Evolutionary conservation across 202 grass and related monocot species (phyloP), one percentile per base, ranked within the genome.

Genomic region (Dendrocalamus latiflorus): DNA sequence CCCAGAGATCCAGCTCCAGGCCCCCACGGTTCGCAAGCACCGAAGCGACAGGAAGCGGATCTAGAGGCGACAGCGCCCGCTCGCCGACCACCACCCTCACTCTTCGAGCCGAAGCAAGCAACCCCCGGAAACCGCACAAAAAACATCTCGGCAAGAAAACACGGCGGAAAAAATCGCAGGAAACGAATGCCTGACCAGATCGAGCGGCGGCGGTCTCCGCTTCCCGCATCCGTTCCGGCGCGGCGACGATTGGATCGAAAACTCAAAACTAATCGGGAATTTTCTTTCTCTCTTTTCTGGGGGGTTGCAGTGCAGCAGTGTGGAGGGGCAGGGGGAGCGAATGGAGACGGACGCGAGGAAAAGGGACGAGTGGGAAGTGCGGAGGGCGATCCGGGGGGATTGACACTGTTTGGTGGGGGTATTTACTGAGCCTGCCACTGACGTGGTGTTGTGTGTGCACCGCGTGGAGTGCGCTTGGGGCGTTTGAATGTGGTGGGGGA

Each of bases 351-450:
- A 90, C 84, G 79, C 44, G 53, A 86, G 84, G 74, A 83, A 56
- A 86, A 79, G 74, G 88, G 53, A 39, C 68, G 83, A 69, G 74
- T 75, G 84, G 79, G 78, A 45, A 28, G 74, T 33, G 47, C n/a
- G 45, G 68, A 49, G 48, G 30, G 4, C 30, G 25, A 43, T 0
- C 0, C 22, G 2, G 33, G 6, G 11, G 28, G 74, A n/a, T 1
- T 60, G 86, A 11, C 89, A 91, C 71, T 66, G 74, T 8, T 0
- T 11, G 49, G 74, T 0, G n/a, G 2, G 0, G 1, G 0, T 89
- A 91, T 89, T 91, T 68, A 65, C 91, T 57, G 15, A 65, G 33
- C 77, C 64, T 81, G 86, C 89, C 89, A 91, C 89, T 87, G 60
- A n/a, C 43, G 25, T 81, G 82, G 71, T 72, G 50, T 72, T n/a